Evolutionary conservation across 352 stramenopile genomes (phyloP).

Genomic region (Phytopythium delawarense): DNA sequence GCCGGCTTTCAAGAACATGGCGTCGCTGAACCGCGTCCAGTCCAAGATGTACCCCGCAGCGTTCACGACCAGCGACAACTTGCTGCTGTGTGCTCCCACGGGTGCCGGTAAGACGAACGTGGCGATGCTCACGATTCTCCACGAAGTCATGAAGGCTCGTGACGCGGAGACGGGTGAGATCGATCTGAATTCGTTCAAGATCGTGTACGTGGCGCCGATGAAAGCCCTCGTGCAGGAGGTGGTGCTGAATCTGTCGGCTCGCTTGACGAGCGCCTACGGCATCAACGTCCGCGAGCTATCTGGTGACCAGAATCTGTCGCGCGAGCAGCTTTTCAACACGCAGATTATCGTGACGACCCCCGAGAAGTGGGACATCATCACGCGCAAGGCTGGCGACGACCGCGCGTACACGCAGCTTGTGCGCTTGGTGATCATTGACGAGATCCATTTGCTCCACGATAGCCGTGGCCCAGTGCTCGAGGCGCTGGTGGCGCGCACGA

Average conservation of each 20-base stretch:
- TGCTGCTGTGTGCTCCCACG: constrained; percentile 98
- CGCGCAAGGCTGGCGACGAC: constrained; percentile 96
- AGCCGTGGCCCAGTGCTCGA: constrained; percentile 98
- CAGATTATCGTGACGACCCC: constrained; percentile 99
- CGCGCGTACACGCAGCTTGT: constrained; percentile 98
- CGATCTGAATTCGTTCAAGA: constrained; percentile 98
- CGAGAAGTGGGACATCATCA: constrained; percentile 99
- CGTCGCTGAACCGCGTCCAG: constrained; percentile 98
- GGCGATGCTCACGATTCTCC: constrained; percentile 97
- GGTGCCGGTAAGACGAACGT: constrained; percentile 99
- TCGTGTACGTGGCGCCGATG: constrained; percentile 99
- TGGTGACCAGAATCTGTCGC: constrained; percentile 97
- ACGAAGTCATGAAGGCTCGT: constrained; percentile 95
- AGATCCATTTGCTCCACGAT: constrained; percentile 99
- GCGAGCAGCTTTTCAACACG: constrained; percentile 97
- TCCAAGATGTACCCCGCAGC: constrained; percentile 94
- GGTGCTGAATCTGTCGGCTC: constrained; percentile 96
- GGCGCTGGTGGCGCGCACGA: constrained; percentile 95
- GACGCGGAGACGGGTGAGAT: constrained; percentile 81
- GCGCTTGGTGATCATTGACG: constrained; percentile 99
- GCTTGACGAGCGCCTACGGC: constrained; percentile 90
- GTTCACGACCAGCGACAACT: constrained; percentile 94
- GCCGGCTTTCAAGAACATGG: constrained; percentile 95
- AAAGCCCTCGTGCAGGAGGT: constrained; percentile 99
- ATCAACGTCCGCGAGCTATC: constrained; percentile 97